These are phyloP conservation scores for Acacia concinna DNA, from an alignment of 331 rosid genomes.

Conservation along the genomic window DNA sequence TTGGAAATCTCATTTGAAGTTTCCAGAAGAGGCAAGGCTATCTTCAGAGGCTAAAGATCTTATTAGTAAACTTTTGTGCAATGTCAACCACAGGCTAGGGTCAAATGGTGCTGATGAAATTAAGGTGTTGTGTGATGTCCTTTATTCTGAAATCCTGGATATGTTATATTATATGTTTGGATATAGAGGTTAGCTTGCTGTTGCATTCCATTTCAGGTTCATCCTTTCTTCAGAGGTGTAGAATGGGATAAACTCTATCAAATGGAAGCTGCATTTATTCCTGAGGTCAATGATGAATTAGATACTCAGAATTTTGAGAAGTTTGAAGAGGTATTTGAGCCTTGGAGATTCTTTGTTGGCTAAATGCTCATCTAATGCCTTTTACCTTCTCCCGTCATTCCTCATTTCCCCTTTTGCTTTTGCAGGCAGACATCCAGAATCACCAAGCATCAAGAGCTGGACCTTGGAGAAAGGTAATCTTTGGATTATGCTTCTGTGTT, in stretches of 20 bases:
- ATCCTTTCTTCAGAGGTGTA: conserved; percentile 68
- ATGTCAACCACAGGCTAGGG: conserved; percentile 86
- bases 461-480: conserved; percentile 93
- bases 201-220: conserved; percentile 59
- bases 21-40: conserved; percentile 88
- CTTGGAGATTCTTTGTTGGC: conserved; percentile 23
- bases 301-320: conserved; percentile 97
- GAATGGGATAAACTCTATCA: conserved; percentile 89
- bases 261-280: conserved; percentile 96
- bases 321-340: conserved; percentile 81
- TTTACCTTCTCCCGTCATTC: conserved; percentile 22
- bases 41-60: conserved; percentile 87
- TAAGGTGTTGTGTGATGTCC: conserved; percentile 87
- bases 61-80: conserved; percentile 79
- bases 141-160: conserved; percentile 53
- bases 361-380: conserved; percentile 15
- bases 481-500: conserved; percentile 5
- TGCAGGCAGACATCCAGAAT: conserved; percentile 68
- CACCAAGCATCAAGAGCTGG: conserved; percentile 69
- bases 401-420: conserved; percentile 35
- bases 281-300: conserved; percentile 92
- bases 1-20: conserved; percentile 94
- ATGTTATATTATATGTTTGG: conserved; percentile 28
- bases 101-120: conserved; percentile 84
- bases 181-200: conserved; percentile 46